Conservation (phyloP, 2,329 filamentous ascomycete species). For the Penicillium sclerotigenum region DNA sequence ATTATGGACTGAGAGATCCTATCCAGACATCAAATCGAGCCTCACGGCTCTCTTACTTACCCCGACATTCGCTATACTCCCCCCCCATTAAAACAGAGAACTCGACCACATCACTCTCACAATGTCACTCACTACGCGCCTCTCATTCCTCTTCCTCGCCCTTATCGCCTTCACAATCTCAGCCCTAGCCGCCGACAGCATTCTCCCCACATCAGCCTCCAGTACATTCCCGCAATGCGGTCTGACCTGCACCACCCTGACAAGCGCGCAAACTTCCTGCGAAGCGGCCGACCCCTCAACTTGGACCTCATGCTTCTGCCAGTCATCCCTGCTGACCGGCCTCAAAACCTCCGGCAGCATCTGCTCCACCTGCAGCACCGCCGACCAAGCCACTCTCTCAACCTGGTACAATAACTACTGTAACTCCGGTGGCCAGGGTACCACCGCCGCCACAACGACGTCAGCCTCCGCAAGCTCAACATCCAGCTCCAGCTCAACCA, state of each 20-base stretch:
- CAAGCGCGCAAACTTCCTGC: constrained; percentile 69
- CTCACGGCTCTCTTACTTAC: constrained; percentile 2
- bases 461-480: constrained; percentile 24
- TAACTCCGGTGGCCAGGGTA: constrained; percentile 43
- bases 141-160: background rate
- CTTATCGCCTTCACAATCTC: constrained; percentile 23
- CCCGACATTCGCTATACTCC: background rate
- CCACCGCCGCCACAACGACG: constrained; percentile 27
- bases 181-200: constrained; percentile 23
- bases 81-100: background rate
- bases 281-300: constrained; percentile 48
- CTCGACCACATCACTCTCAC: background rate
- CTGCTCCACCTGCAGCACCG: constrained; percentile 54
- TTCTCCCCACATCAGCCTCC: constrained; percentile 38
- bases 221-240: constrained; percentile 61
- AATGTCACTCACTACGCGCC: constrained; percentile 5
- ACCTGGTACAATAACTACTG: constrained; percentile 71
- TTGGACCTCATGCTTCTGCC: constrained; percentile 73
- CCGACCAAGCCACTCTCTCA: constrained; percentile 58
- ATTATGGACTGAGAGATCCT: background rate
- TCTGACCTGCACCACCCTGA: constrained; percentile 57
- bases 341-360: constrained; percentile 64
- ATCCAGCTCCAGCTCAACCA: background rate
- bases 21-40: background rate
- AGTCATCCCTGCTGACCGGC: constrained; percentile 55